Conservation (phyloP, 2,329 filamentous ascomycete species). For the Ophiostoma sp. region DNA sequence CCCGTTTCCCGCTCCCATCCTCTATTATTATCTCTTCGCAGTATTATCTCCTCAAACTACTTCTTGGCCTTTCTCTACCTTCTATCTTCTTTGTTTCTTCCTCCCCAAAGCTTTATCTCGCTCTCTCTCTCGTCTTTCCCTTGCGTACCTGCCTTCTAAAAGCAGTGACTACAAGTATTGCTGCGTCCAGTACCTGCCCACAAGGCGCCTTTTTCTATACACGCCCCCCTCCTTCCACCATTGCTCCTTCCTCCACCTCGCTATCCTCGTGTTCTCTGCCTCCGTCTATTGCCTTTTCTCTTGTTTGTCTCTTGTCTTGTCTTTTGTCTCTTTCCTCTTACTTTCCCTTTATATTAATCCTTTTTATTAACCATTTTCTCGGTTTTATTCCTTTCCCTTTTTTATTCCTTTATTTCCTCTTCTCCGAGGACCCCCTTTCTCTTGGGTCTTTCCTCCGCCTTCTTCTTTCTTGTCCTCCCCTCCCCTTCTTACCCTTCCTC, state of each 20-base stretch:
- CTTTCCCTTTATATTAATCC: neutral
- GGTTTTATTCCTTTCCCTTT: slow-evolving; percentile 10
- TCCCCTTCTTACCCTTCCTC: too few species aligned
- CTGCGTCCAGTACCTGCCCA: neutral
- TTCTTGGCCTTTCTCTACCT: slow-evolving; percentile 8
- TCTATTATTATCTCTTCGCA: neutral
- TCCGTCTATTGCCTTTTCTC: neutral
- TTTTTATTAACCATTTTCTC: slow-evolving; percentile 9
- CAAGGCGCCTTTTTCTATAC: slow-evolving; percentile 7
- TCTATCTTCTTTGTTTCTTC: slow-evolving; percentile 3
- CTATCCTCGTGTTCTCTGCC: slow-evolving; percentile 5
- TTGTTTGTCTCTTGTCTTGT: neutral
- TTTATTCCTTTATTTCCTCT: slow-evolving; percentile 13
- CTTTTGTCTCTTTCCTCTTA: neutral
- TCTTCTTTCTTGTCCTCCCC: too few species aligned
- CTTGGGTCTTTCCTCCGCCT: neutral
- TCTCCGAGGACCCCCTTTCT: slow-evolving; percentile 13
- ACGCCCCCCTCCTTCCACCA: slow-evolving; percentile 1
- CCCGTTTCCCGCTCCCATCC: neutral
- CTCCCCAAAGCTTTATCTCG: neutral
- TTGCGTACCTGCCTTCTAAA: neutral
- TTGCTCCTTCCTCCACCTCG: slow-evolving; percentile 13
- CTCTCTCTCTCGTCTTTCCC: neutral
- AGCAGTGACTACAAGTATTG: neutral
- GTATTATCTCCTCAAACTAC: neutral